A percentile compares a stretch with the other conserved stretches of the same genome.
Evolutionary conservation across 2,329 filamentous ascomycete species (phyloP).

Genomic region (Zasmidium citrigriseum): DNA sequence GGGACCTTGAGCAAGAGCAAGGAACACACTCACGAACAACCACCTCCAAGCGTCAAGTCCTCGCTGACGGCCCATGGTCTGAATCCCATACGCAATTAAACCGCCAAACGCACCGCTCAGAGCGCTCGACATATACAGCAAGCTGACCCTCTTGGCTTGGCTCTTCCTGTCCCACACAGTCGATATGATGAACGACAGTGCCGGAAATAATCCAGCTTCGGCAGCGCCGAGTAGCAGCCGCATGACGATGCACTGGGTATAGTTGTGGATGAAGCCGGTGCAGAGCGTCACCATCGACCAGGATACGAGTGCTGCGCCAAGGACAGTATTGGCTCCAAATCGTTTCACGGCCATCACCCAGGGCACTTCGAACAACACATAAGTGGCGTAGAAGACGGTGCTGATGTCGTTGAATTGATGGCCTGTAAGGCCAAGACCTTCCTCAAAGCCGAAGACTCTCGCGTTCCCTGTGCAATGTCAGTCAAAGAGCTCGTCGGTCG

Average conservation of each 20-base stretch:
- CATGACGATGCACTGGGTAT: constrained; percentile 30
- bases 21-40: constrained; percentile 12
- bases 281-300: constrained; percentile 32
- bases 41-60: constrained; percentile 28
- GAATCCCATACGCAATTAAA: constrained; percentile 30
- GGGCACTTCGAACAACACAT: constrained; percentile 21
- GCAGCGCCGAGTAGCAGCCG: constrained; percentile 31
- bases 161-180: constrained; percentile 31
- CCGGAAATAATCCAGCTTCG: constrained; percentile 34
- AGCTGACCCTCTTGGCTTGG: constrained; percentile 32
- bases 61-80: constrained; percentile 30
- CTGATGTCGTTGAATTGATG: constrained; percentile 25
- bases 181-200: constrained; percentile 31
- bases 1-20: not conserved
- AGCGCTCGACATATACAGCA: constrained; percentile 28
- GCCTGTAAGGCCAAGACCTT: constrained; percentile 18
- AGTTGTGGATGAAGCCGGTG: constrained; percentile 36
- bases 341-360: constrained; percentile 29
- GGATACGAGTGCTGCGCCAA: constrained; percentile 23
- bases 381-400: constrained; percentile 23
- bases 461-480: constrained; percentile 16
- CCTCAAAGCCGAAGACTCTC: constrained; percentile 22
- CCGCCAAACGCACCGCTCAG: constrained; percentile 31
- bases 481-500: not conserved
- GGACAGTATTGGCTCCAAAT: constrained; percentile 25